Percentiles rank a stretch among this genome's conserved stretches.
Conservation (phyloP, 495 filamentous ascomycete genomes). For the Astrocystis sublimbata region DNA sequence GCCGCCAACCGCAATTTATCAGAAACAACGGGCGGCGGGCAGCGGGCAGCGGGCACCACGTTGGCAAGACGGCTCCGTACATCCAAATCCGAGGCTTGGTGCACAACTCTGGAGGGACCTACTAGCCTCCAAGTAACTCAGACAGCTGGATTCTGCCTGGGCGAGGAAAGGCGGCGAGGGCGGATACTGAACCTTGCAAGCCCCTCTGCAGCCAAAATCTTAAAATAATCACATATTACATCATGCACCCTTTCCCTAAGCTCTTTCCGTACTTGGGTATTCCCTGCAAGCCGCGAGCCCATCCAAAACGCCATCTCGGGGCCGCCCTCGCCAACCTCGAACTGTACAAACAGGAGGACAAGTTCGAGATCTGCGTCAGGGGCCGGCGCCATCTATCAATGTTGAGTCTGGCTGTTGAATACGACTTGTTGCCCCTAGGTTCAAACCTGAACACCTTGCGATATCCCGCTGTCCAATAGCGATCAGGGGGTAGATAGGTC, state of each 20-base stretch:
- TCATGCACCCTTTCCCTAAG: constrained; percentile 10
- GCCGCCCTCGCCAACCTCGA: neutral
- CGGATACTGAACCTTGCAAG: neutral
- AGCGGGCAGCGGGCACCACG: too few species aligned
- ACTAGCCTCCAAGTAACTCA: too few species aligned
- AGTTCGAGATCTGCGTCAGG: neutral
- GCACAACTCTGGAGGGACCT: too few species aligned
- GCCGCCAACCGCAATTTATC: too few species aligned
- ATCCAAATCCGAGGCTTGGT: too few species aligned
- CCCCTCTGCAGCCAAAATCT: constrained; percentile 7
- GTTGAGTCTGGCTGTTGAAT: constrained; percentile 8
- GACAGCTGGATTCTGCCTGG: neutral
- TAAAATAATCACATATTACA: constrained; percentile 13
- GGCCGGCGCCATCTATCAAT: neutral
- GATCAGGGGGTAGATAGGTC: constrained; percentile 2
- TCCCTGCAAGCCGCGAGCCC: neutral
- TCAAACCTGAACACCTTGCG: constrained; percentile 10
- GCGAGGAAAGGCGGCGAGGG: neutral
- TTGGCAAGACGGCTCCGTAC: too few species aligned
- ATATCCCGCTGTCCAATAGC: constrained; percentile 1
- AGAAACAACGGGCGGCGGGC: too few species aligned
- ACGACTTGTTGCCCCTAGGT: constrained; percentile 1
- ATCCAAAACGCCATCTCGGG: neutral
- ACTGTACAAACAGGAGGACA: neutral
- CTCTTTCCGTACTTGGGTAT: neutral